A percentile compares a stretch with the other conserved stretches of the same genome.
Evolutionary conservation across 2,329 filamentous ascomycete genomes (phyloP).

Genomic region (Mariannaea elegans): DNA sequence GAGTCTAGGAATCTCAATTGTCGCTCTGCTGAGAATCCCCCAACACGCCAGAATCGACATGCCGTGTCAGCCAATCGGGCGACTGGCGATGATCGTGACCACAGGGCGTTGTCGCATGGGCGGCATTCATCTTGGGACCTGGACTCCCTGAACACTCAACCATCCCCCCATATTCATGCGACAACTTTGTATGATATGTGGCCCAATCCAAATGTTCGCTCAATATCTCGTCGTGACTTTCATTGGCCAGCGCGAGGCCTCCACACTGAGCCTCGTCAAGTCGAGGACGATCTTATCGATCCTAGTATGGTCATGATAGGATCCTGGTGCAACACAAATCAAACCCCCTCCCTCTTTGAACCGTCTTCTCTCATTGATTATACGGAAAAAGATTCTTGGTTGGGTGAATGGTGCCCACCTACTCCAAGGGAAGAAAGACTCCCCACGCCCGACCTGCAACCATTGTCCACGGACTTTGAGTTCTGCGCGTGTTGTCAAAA

Average conservation of each 20-base stretch:
- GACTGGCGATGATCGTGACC: neutral
- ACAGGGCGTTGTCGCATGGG: slow-evolving; percentile 14
- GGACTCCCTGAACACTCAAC: neutral
- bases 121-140: slow-evolving; percentile 4
- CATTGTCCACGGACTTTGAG: slow-evolving; percentile 35
- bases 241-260: neutral
- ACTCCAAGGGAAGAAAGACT: slow-evolving; percentile 30
- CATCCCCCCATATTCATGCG: neutral
- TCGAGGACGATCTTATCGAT: neutral
- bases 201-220: neutral
- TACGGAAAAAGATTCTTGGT: slow-evolving; percentile 3
- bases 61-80: slow-evolving; percentile 7
- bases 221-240: slow-evolving; percentile 5
- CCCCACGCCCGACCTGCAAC: slow-evolving; percentile 34
- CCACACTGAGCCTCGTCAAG: neutral
- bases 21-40: neutral
- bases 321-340: slow-evolving; percentile 30
- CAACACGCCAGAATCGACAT: neutral
- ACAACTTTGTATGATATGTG: neutral
- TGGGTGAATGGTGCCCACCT: slow-evolving; percentile 22
- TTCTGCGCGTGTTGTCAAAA: slow-evolving; percentile 31
- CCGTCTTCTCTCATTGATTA: neutral
- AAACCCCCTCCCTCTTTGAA: neutral
- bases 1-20: neutral
- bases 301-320: slow-evolving; percentile 21